Conservation (phyloP, 805 yeast species). For the Cyberlindnera mycetangii region DNA sequence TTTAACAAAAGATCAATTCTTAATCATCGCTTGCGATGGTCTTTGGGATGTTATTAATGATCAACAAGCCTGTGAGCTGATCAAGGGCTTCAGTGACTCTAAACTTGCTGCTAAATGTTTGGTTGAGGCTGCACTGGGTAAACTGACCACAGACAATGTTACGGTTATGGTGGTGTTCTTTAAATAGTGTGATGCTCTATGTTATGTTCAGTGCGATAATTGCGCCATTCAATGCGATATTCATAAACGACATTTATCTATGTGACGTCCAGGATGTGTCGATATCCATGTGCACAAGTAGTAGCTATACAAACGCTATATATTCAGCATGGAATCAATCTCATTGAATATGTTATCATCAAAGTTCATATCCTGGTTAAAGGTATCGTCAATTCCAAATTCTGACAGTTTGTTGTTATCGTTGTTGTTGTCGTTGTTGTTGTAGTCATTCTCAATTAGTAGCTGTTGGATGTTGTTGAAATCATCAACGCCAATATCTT, state of each 20-base stretch:
- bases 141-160: slow-evolving; percentile 84
- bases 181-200: too few relatives aligned
- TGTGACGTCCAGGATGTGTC: too few relatives aligned
- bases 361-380: slow-evolving; percentile 8
- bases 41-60: slow-evolving; percentile 94
- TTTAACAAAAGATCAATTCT: slow-evolving; percentile 58
- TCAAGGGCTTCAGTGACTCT: slow-evolving; percentile 53
- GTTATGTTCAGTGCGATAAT: too few relatives aligned
- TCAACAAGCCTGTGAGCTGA: slow-evolving; percentile 74
- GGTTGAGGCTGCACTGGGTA: slow-evolving; percentile 70
- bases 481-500: slow-evolving; percentile 29
- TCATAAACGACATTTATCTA: too few relatives aligned
- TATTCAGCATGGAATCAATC: slow-evolving; percentile 26
- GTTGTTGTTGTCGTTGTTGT: slow-evolving; percentile 1
- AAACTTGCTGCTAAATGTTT: slow-evolving; percentile 63
- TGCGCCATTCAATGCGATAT: too few relatives aligned
- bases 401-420: neutral
- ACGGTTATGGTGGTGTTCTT: slow-evolving; percentile 82
- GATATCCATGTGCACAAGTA: neutral
- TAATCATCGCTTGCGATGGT: slow-evolving; percentile 95
- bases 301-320: slow-evolving; percentile 8
- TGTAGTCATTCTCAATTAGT: slow-evolving; percentile 19
- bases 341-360: slow-evolving; percentile 25
- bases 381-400: too few relatives aligned
- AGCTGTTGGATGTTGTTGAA: slow-evolving; percentile 24